Conservation (phyloP, 352 stramenopile genomes). For the Globisporangium parvum region DNA sequence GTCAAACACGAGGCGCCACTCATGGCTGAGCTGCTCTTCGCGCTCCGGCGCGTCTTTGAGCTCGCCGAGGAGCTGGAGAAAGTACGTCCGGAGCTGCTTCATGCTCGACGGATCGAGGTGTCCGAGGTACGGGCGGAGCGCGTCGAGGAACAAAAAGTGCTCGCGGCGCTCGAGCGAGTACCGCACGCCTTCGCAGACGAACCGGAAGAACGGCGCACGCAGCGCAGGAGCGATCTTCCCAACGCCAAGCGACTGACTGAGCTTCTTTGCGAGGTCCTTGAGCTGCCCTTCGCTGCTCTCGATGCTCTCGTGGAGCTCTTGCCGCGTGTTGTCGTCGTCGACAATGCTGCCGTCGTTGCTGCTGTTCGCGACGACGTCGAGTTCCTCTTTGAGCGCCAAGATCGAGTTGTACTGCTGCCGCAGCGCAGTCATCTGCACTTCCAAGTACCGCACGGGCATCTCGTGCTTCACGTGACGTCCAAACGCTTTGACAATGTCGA, state of each 20-base stretch:
- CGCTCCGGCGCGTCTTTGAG: slow-evolving; percentile 36
- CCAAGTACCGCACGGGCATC: slow-evolving; percentile 70
- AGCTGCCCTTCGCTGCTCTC: slow-evolving; percentile 40
- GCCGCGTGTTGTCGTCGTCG: slow-evolving; percentile 27
- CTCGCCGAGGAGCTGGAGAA: slow-evolving; percentile 48
- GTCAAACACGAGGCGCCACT: slow-evolving; percentile 60
- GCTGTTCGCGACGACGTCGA: slow-evolving; percentile 15
- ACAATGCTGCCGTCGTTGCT: slow-evolving; percentile 25
- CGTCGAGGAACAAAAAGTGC: slow-evolving; percentile 68
- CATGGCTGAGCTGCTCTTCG: slow-evolving; percentile 30
- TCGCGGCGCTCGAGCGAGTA: slow-evolving; percentile 49
- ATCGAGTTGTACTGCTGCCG: slow-evolving; percentile 63
- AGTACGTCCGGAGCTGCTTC: slow-evolving; percentile 64
- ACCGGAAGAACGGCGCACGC: slow-evolving; percentile 71
- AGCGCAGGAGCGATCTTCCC: slow-evolving; percentile 62
- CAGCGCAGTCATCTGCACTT: slow-evolving; percentile 86
- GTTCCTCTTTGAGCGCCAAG: slow-evolving; percentile 56
- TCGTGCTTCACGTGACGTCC: slow-evolving; percentile 73
- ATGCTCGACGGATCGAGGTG: slow-evolving; percentile 60
- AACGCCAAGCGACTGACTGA: slow-evolving; percentile 78
- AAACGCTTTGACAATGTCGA: slow-evolving; percentile 78
- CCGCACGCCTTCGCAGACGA: slow-evolving; percentile 75
- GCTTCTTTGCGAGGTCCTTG: slow-evolving; percentile 68
- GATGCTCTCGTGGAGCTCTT: slow-evolving; percentile 57
- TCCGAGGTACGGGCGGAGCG: slow-evolving; percentile 61